Conservation (phyloP, 768 basidiomycete species). For the Naganishia friedmannii region DNA sequence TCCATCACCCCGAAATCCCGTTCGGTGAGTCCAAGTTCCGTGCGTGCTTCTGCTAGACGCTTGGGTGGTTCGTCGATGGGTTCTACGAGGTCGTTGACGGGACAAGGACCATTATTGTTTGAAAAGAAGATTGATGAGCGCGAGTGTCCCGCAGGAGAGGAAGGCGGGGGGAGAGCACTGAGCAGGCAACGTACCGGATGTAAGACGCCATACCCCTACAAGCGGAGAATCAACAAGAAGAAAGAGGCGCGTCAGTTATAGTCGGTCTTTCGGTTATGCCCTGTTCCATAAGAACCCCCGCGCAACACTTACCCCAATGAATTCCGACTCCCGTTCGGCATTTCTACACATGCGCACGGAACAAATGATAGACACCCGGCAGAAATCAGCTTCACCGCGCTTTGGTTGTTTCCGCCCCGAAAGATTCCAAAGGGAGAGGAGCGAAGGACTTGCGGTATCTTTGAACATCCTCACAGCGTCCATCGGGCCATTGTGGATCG, state of each 20-base stretch:
- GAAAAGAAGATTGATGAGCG: too few relatives aligned
- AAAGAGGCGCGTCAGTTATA: background rate
- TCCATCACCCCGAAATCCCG: slow-evolving; percentile 61
- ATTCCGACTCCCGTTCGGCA: slow-evolving; percentile 8
- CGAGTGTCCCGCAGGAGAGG: too few relatives aligned
- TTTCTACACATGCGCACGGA: slow-evolving; percentile 63
- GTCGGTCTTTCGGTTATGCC: background rate
- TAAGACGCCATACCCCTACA: slow-evolving; percentile 29
- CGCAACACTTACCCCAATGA: slow-evolving; percentile 33
- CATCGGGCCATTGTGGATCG: slow-evolving; percentile 66
- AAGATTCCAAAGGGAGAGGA: background rate
- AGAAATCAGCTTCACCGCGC: background rate
- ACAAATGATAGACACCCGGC: slow-evolving; percentile 56
- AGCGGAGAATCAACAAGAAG: background rate
- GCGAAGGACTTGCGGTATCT: slow-evolving; percentile 55
- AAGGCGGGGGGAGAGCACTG: background rate
- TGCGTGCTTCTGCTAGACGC: slow-evolving; percentile 59
- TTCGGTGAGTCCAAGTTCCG: slow-evolving; percentile 57
- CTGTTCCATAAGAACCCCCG: background rate
- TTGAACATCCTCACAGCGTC: slow-evolving; percentile 68
- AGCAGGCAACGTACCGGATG: slow-evolving; percentile 59
- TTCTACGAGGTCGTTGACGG: slow-evolving; percentile 22
- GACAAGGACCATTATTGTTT: too few relatives aligned
- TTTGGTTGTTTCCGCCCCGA: too few relatives aligned
- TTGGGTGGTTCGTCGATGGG: slow-evolving; percentile 63